Evolutionary conservation across 257 asterid genomes (phyloP).

Genomic region (Avicennia marina): DNA sequence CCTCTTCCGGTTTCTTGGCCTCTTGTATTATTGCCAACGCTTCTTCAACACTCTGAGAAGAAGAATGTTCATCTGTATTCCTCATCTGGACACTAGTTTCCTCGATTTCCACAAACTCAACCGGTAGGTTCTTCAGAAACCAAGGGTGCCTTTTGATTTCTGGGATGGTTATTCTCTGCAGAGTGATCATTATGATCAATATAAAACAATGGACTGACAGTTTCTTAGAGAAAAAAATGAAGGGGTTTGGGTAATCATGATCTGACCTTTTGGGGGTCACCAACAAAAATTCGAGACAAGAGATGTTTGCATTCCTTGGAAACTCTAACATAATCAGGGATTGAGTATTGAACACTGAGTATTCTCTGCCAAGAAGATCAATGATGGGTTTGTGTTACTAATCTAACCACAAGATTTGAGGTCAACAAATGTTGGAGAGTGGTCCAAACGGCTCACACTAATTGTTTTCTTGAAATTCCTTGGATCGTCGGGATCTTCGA

Average conservation of each 20-base stretch:
- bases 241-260: not conserved
- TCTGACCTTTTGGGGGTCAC: conserved; percentile 72
- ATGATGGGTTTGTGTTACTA: not conserved
- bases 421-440: not conserved
- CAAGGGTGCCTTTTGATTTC: conserved; percentile 79
- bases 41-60: conserved; percentile 54
- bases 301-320: conserved; percentile 78
- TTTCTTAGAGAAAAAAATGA: not conserved
- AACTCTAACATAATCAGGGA: conserved; percentile 76
- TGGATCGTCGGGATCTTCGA: conserved; percentile 91
- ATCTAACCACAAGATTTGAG: not conserved
- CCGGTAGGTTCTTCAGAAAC: conserved; percentile 56
- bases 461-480: conserved; percentile 84
- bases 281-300: conserved; percentile 67
- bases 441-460: conserved; percentile 35
- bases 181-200: not conserved
- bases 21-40: conserved; percentile 63
- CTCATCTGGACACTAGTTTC: conserved; percentile 32
- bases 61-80: conserved; percentile 18
- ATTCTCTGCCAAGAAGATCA: conserved; percentile 45
- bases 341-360: conserved; percentile 80
- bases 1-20: conserved; percentile 41
- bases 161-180: conserved; percentile 73
- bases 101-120: conserved; percentile 50
- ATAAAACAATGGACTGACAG: too few species aligned